Conservation (phyloP, 2,329 filamentous ascomycete species). For the Blastomyces parvus region DNA sequence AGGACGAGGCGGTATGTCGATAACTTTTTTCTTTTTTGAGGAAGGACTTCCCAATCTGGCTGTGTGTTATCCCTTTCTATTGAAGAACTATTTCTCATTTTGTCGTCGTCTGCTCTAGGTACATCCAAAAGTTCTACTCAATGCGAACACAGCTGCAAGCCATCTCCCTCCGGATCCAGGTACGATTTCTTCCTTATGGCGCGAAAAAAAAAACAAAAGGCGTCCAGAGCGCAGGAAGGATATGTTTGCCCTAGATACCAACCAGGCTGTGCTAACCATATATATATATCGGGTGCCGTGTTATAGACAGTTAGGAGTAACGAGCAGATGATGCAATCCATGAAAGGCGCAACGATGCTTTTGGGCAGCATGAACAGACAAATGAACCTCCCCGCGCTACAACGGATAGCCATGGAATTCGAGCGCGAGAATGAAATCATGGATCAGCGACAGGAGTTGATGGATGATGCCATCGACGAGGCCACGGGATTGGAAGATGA, state of each 20-base stretch:
- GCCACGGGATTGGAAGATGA: conserved; percentile 85
- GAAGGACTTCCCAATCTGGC: no score
- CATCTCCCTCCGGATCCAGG: conserved; percentile 88
- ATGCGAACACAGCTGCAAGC: conserved; percentile 97
- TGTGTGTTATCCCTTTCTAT: neutral
- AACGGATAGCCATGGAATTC: conserved; percentile 98
- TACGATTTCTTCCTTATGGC: conserved; percentile 32
- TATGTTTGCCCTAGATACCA: no score
- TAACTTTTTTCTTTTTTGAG: neutral
- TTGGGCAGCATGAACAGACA: conserved; percentile 94
- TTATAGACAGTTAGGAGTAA: conserved; percentile 90
- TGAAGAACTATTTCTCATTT: no score
- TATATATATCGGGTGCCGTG: no score
- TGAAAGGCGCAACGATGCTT: conserved; percentile 93
- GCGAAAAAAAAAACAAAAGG: no score
- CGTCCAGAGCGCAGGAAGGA: no score
- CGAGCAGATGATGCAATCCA: conserved; percentile 99
- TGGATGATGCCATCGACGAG: conserved; percentile 98
- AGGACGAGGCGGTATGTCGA: conserved; percentile 63
- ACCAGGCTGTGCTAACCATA: no score
- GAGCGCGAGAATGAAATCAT: conserved; percentile 98
- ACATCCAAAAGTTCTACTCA: conserved; percentile 96
- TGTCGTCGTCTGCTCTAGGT: conserved; percentile 45
- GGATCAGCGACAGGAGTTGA: conserved; percentile 98
- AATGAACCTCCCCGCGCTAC: conserved; percentile 92